These are phyloP conservation scores for Aspergillus coremiiformis DNA, from an alignment of 495 filamentous ascomycete genomes.

Conservation along the genomic window DNA sequence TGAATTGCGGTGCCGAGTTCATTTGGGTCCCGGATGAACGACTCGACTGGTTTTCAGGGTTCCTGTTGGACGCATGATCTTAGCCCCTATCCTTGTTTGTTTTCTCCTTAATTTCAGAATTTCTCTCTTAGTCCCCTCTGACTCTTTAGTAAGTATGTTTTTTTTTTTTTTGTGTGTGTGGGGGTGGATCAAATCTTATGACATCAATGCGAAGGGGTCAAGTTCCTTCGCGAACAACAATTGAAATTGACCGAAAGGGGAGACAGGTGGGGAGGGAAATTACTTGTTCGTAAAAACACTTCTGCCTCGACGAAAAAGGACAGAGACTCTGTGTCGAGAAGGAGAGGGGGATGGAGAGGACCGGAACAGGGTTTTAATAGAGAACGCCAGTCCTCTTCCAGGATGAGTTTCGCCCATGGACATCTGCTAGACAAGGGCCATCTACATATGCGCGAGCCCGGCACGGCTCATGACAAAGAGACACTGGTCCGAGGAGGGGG, in stretches of 20 bases:
- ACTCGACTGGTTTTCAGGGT: conserved; percentile 11
- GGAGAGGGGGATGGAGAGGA: conserved; percentile 26
- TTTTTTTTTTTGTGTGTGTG: background rate
- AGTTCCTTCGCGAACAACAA: background rate
- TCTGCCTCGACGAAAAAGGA: conserved; percentile 37
- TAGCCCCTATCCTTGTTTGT: conserved; percentile 3
- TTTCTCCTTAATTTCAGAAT: conserved; percentile 1
- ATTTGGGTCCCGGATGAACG: conserved; percentile 22
- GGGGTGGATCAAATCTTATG: background rate
- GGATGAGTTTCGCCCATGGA: conserved; percentile 33
- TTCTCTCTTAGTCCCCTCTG: background rate
- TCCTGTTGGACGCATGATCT: conserved; percentile 10
- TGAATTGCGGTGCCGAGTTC: conserved; percentile 31
- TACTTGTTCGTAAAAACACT: conserved; percentile 37
- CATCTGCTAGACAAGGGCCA: conserved; percentile 33
- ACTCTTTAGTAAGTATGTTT: background rate
- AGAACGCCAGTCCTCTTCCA: conserved; percentile 30
- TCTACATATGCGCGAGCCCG: conserved; percentile 13
- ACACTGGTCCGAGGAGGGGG: conserved; percentile 3
- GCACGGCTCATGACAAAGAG: conserved; percentile 18
- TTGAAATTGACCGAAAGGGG: background rate
- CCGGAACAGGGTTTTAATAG: conserved; percentile 32
- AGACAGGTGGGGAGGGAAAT: conserved; percentile 10
- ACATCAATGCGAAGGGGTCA: background rate
- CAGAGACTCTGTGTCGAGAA: conserved; percentile 28